phyloP scores from a whole-genome alignment of 2,329 filamentous ascomycete species.

The Monilinia aucupariae region DNA sequence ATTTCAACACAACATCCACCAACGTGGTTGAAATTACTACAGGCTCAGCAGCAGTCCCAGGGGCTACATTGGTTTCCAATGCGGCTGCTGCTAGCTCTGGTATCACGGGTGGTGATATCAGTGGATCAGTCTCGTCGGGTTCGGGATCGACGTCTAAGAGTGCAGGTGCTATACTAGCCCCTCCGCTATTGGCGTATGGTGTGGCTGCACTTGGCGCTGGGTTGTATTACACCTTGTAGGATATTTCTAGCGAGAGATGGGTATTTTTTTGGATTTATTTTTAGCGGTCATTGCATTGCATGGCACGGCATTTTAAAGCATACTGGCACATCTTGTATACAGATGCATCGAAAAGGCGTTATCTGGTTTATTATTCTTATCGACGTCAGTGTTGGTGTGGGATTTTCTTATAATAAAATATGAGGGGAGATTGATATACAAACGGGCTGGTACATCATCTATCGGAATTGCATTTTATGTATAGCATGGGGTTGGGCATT shows the following conservation, averaged over 20 bases:
- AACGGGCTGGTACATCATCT: neutral
- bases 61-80: constrained; percentile 46
- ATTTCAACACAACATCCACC: constrained; percentile 50
- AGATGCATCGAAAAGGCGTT: neutral
- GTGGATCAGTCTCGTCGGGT: constrained; percentile 19
- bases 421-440: neutral
- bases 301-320: neutral
- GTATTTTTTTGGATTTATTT: neutral
- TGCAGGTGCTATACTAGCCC: constrained; percentile 17
- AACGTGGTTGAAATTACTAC: constrained; percentile 51
- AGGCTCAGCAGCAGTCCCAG: constrained; percentile 47
- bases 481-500: neutral
- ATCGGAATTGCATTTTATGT: neutral
- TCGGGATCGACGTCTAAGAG: constrained; percentile 21
- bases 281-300: neutral
- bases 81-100: constrained; percentile 44
- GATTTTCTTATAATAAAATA: neutral
- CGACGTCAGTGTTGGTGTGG: neutral
- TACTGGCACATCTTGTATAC: neutral
- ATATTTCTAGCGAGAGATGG: neutral
- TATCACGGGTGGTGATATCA: constrained; percentile 13
- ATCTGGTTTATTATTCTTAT: no score
- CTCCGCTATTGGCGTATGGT: constrained; percentile 21
- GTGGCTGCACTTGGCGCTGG: constrained; percentile 27
- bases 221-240: constrained; percentile 25